Evolutionary conservation across 352 stramenopile genomes (phyloP).

Genomic region (Chrysophaeum taylorii): DNA sequence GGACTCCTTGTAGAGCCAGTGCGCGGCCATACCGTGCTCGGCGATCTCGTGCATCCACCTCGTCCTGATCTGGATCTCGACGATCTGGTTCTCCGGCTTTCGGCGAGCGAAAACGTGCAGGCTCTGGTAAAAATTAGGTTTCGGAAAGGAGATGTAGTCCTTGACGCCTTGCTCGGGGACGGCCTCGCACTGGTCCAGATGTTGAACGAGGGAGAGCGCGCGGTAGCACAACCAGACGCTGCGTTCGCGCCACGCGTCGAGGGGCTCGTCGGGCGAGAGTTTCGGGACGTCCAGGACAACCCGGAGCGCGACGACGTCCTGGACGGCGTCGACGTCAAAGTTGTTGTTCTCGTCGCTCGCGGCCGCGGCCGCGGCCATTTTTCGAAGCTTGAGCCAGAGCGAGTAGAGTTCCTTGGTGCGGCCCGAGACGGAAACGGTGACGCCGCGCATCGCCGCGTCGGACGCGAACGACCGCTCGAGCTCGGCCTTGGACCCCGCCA

Average conservation of each 20-base stretch:
- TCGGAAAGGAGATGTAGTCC: conserved; percentile 67
- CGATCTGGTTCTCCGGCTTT: conserved; percentile 42
- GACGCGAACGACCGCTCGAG: conserved; percentile 37
- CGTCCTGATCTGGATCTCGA: conserved; percentile 61
- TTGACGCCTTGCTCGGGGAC: conserved; percentile 54
- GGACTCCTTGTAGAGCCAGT: conserved; percentile 55
- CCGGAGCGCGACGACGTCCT: conserved; percentile 20
- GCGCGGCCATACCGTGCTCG: conserved; percentile 55
- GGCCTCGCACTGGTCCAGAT: conserved; percentile 50
- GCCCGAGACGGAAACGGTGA: conserved; percentile 46
- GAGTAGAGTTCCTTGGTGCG: conserved; percentile 62
- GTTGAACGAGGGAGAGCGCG: conserved; percentile 55
- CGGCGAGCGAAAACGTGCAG: conserved; percentile 57
- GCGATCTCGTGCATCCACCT: conserved; percentile 55
- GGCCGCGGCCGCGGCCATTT: conserved; percentile 48
- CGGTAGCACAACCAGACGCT: conserved; percentile 58
- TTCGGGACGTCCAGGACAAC: conserved; percentile 17
- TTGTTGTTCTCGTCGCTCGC: conserved; percentile 44
- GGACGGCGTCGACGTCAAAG: conserved; percentile 17
- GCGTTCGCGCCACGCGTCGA: conserved; percentile 28
- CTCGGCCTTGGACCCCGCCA: conserved; percentile 44
- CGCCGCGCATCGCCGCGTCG: conserved; percentile 42
- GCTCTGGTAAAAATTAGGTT: conserved; percentile 66
- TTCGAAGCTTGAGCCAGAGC: conserved; percentile 63
- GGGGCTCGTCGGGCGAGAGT: background rate